Conservation (phyloP, 2,329 filamentous ascomycete species). For the Sporothrix variecibatus region DNA sequence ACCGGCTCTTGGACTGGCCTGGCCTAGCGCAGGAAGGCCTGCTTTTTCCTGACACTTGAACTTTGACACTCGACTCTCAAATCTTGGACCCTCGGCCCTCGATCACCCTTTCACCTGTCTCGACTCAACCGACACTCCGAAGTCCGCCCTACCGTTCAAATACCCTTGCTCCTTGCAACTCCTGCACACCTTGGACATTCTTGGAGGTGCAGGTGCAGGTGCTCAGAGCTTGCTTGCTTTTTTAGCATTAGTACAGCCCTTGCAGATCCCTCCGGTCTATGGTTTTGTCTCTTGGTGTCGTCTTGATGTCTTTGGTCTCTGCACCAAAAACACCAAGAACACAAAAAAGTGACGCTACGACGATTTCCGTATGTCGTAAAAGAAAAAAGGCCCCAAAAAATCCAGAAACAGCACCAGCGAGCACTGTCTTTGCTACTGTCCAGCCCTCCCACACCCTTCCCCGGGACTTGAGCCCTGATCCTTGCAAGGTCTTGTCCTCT, state of each 20-base stretch:
- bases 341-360: neutral
- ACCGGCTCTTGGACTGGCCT: neutral
- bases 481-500: neutral
- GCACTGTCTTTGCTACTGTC: neutral
- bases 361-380: conserved; percentile 15
- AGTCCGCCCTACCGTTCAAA: neutral
- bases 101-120: neutral
- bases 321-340: too few species aligned
- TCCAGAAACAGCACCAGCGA: neutral
- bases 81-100: too few species aligned
- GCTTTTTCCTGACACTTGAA: neutral
- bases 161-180: neutral
- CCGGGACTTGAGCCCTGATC: conserved; percentile 19
- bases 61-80: too few species aligned
- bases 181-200: neutral
- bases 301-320: neutral
- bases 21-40: neutral
- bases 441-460: neutral
- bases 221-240: neutral
- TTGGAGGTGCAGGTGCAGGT: too few species aligned
- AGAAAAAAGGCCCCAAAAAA: neutral
- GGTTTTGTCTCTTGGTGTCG: neutral
- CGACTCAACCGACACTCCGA: neutral
- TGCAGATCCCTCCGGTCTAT: neutral
- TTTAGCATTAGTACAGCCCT: neutral